Conservation (phyloP, 805 yeast genomes). For the Hanseniaspora thailandica region DNA sequence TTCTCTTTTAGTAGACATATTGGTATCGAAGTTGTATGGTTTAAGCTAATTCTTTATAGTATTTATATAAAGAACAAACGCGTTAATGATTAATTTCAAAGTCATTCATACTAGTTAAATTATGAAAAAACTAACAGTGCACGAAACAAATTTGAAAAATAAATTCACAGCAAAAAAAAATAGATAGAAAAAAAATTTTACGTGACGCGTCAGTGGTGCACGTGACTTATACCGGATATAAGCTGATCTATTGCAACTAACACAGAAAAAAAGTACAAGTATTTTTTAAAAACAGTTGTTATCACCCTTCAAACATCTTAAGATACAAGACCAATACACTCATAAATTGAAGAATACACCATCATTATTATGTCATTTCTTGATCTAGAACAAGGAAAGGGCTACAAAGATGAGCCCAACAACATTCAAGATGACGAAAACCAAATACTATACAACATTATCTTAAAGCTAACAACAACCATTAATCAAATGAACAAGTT, state of each 20-base stretch:
- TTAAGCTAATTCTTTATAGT: too few relatives aligned
- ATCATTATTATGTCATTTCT: constrained; percentile 20
- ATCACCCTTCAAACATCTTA: too few relatives aligned
- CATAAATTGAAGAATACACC: too few relatives aligned
- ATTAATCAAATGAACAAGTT: constrained; percentile 17
- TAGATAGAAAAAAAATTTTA: too few relatives aligned
- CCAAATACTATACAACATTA: not conserved
- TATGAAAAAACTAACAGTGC: too few relatives aligned
- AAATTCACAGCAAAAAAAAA: too few relatives aligned
- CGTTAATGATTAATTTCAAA: too few relatives aligned
- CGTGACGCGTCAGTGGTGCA: not conserved
- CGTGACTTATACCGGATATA: not conserved
- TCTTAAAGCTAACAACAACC: constrained; percentile 15
- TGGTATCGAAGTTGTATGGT: not conserved
- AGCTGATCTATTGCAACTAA: not conserved
- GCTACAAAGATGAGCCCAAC: constrained; percentile 7
- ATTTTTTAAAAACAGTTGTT: too few relatives aligned
- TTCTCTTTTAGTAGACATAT: constrained; percentile 9
- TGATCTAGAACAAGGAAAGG: constrained; percentile 19
- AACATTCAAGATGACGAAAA: constrained; percentile 4
- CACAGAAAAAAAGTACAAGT: not conserved
- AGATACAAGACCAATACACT: too few relatives aligned
- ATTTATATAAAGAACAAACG: too few relatives aligned
- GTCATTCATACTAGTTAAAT: too few relatives aligned
- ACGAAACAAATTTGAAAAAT: too few relatives aligned